Percentiles rank a stretch among this genome's conserved stretches.
Conservation (phyloP, 352 stramenopile species). For the Phytopythium boreale region DNA sequence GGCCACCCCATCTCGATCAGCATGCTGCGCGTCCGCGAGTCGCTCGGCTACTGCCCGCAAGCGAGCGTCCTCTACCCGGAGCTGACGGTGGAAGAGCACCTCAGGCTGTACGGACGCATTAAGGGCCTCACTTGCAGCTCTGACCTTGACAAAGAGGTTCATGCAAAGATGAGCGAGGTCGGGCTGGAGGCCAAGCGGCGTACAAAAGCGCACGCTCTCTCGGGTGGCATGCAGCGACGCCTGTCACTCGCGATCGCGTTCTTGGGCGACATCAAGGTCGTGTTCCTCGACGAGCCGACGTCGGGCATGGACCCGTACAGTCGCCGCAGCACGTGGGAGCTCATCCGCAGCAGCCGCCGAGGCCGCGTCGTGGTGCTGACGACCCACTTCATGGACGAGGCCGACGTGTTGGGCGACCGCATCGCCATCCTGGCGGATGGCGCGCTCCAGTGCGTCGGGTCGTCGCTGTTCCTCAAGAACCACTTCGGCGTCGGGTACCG, state of each 20-base stretch:
- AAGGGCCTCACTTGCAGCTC: constrained; percentile 67
- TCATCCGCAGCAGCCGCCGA: constrained; percentile 61
- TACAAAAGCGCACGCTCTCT: constrained; percentile 50
- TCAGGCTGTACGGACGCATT: constrained; percentile 92
- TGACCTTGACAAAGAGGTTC: constrained; percentile 20
- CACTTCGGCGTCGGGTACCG: constrained; percentile 75
- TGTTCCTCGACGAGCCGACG: constrained; percentile 89
- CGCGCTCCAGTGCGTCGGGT: constrained; percentile 65
- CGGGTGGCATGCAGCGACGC: constrained; percentile 79
- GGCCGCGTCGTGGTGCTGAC: constrained; percentile 85
- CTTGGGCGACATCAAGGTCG: constrained; percentile 62
- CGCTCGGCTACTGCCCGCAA: constrained; percentile 95
- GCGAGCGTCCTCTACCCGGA: constrained; percentile 96
- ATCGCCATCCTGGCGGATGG: constrained; percentile 90
- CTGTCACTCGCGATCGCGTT: constrained; percentile 77
- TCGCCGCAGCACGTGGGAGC: constrained; percentile 79
- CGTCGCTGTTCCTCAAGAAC: constrained; percentile 81
- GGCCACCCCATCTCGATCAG: constrained; percentile 57
- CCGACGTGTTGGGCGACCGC: constrained; percentile 87
- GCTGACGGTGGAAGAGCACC: constrained; percentile 95
- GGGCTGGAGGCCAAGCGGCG: constrained; percentile 88
- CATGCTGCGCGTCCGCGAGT: constrained; percentile 86
- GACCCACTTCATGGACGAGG: constrained; percentile 93
- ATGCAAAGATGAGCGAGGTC: constrained; percentile 84
- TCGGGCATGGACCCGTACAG: constrained; percentile 94